phyloP scores from a whole-genome alignment of 2,329 filamentous ascomycete genomes.

The Neurospora sp. region DNA sequence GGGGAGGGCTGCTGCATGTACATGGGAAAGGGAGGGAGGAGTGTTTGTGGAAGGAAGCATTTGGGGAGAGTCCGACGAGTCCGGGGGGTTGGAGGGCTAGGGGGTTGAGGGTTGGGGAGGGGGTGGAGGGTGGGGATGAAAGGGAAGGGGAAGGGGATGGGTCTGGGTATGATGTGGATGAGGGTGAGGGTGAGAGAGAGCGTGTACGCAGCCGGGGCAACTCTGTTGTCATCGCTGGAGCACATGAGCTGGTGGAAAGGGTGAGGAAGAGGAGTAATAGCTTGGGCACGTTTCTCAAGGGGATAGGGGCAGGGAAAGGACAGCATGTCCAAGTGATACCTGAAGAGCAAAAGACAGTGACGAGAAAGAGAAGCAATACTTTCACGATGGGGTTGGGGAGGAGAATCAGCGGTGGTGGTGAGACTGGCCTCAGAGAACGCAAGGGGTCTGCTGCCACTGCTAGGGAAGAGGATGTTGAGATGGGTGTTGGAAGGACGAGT shows the following conservation, averaged over 20 bases:
- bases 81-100: background rate
- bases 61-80: background rate
- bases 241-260: background rate
- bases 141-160: background rate
- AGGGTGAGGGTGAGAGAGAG: background rate
- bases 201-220: background rate
- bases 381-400: background rate
- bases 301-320: background rate
- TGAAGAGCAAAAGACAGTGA: background rate
- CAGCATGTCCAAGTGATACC: background rate
- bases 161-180: background rate
- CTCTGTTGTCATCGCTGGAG: background rate
- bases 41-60: conserved; percentile 9
- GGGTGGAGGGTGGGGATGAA: background rate
- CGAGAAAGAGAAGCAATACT: background rate
- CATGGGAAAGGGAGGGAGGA: background rate
- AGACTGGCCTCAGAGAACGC: background rate
- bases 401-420: background rate
- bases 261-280: background rate
- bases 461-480: background rate
- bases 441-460: background rate
- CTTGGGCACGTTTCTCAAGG: background rate
- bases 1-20: too few species aligned
- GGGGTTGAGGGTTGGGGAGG: background rate
- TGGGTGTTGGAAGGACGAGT: background rate